Conservation (phyloP, 1,284 basidiomycete species). For the Cryptococcus hybrid region DNA sequence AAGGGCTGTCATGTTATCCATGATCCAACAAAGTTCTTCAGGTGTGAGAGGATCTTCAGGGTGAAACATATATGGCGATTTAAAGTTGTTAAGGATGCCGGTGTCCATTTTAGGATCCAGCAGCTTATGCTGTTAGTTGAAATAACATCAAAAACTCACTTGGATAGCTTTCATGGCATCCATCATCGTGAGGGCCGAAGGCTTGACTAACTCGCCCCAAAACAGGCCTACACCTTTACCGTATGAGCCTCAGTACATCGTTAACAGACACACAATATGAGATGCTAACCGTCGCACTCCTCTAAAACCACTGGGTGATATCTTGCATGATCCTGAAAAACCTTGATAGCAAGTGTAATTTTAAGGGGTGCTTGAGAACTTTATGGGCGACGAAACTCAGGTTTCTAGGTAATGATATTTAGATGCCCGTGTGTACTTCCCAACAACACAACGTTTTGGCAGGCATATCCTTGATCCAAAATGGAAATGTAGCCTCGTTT, state of each 20-base stretch:
- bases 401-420: too few species aligned
- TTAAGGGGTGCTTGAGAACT: neutral
- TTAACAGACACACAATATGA: neutral
- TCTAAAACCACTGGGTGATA: constrained; percentile 27
- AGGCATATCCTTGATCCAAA: too few species aligned
- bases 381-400: too few species aligned
- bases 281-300: constrained; percentile 15
- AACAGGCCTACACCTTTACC: constrained; percentile 1
- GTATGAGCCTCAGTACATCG: neutral
- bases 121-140: constrained; percentile 51
- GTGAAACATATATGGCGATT: constrained; percentile 56
- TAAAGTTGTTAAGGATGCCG: constrained; percentile 54
- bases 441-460: too few species aligned
- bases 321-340: constrained; percentile 18
- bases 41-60: constrained; percentile 63
- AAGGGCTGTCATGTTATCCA: constrained; percentile 73
- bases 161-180: constrained; percentile 89
- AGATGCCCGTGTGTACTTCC: too few species aligned
- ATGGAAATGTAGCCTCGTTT: too few species aligned
- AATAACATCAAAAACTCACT: constrained; percentile 49
- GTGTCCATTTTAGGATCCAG: constrained; percentile 87
- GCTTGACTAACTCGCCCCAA: constrained; percentile 57
- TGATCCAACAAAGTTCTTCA: constrained; percentile 79
- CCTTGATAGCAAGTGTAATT: too few species aligned
- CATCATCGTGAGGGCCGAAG: constrained; percentile 66